Evolutionary conservation across 768 basidiomycete species (phyloP), one percentile per base, ranked within the genome.

Genomic region (Mycena crocata): DNA sequence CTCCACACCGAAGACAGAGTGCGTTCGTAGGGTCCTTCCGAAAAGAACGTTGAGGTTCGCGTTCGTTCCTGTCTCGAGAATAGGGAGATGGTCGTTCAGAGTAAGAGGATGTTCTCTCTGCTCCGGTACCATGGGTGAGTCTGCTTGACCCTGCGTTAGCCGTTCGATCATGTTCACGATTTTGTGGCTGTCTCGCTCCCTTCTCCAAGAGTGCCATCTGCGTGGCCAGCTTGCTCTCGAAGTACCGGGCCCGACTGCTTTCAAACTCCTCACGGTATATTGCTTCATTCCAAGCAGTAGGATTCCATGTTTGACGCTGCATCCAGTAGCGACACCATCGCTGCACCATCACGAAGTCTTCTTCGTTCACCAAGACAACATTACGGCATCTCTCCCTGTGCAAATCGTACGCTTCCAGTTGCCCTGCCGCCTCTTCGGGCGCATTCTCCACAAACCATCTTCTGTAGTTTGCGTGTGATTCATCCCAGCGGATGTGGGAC

Each of bases 361-460:
- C 24, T 32, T 58, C 57, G 5, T 58, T 45, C 1, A 46, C 57
- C 3, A 58, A 45, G 15, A 15, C 19, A 19, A 57, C 45, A 32
- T 45, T 31, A 1, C 44, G 26, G 19, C 57, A 57, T 12, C 31
- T 45, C 40, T 59, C 23, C 45, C 57, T 48, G 45, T 59, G 57
- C 23, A 48, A 48, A 26, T 59, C 34, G 28, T 59, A 59, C 5
- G 57, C 45, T 17, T 59, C 57, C 45, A 59, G 35, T 13, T 59
- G 57, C 2, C 15, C 34, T 17, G 34, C 34, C 12, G 45, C 57
- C 21, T 24, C 57, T 9, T 12, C n/a, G 2, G 57, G 57, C 3
- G 46, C 46, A 15, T 48, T 59, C 10, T 59, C 45, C 14, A 59
- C 15, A 30, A 48, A 59, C 57, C 57, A 59, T 17, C 51, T 13